phyloP scores from a whole-genome alignment of 2,329 filamentous ascomycete genomes.

The Sclerotinia subarctica region DNA sequence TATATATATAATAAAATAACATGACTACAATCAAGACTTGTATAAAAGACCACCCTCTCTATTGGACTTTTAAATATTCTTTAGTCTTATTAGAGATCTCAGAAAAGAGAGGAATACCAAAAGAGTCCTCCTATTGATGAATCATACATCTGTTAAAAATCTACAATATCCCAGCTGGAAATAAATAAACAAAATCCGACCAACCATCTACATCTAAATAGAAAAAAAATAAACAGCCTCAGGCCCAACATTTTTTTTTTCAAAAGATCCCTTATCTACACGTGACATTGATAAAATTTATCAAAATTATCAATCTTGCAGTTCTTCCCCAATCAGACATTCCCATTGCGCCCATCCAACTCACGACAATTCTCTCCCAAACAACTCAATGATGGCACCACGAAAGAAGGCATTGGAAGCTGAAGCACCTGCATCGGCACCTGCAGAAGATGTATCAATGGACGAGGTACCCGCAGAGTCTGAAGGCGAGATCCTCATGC shows the following conservation, averaged over 20 bases:
- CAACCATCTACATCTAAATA: no score
- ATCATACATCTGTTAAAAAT: no score
- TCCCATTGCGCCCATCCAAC: constrained; percentile 19
- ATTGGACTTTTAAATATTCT: no score
- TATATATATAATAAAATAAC: no score
- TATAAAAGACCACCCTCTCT: no score
- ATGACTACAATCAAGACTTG: no score
- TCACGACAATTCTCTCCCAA: background rate
- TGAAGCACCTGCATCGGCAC: constrained; percentile 20
- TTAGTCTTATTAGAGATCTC: no score
- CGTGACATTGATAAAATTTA: constrained; percentile 17
- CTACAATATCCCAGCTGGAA: no score
- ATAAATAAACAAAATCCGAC: no score
- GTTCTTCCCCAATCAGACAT: background rate
- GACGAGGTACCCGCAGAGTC: constrained; percentile 26
- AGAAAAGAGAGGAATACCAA: no score
- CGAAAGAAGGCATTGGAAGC: constrained; percentile 27
- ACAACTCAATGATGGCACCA: constrained; percentile 28
- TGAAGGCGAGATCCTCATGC: constrained; percentile 17
- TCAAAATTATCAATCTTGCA: constrained; percentile 16
- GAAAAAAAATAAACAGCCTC: background rate
- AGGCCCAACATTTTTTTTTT: background rate
- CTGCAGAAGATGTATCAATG: constrained; percentile 34
- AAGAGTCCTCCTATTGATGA: no score
- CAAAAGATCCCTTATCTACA: constrained; percentile 4